Base-by-base conservation (phyloP, 192 early-diverging fungal species). In the Lobosporangium transversale region DNA sequence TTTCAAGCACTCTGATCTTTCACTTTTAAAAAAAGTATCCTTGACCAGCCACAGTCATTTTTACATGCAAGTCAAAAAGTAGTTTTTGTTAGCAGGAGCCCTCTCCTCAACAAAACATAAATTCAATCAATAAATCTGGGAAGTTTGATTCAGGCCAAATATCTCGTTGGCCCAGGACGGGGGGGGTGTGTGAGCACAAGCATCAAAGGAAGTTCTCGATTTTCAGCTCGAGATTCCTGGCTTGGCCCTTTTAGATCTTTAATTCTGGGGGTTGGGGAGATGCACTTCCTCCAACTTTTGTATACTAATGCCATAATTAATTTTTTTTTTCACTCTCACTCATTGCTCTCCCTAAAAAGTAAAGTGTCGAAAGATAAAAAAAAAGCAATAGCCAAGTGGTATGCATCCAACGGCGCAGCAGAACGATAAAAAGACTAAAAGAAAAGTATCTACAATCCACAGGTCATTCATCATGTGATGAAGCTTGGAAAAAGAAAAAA, bases 51-150 rank as follows among this genome's bases (percentile, higher is more conserved):
- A n/a, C n/a, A n/a, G n/a, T n/a, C n/a, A n/a, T n/a, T n/a, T n/a
- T n/a, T n/a, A n/a, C n/a, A n/a, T n/a, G n/a, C n/a, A n/a, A n/a
- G n/a, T n/a, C n/a, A n/a, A n/a, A n/a, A n/a, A n/a, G n/a, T n/a
- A n/a, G n/a, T n/a, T n/a, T 42, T 49, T 71, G 44, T 55, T 63
- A 75, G 52, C 56, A 66, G 70, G 70, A 75, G 70, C 70, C 70
- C 70, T 75, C 70, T 75, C 70, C 70, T 66, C 70, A 66, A 58
- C 54, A 66, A 55, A 54, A 75, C 70, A 75, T 75, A 75, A 75
- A 66, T 54, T 58, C 56, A 47, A 65, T 56, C 48, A 58, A 60
- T 45, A 59, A 58, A 10, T 35, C 12, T 54, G 49, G 70, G 70
- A 56, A 57, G 35, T 26, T 61, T 75, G 58, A 75, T 75, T 75